A percentile compares a stretch with the other conserved stretches of the same genome.
Conservation (phyloP, 176 grass and related monocot genomes). For the Oryza punctata region DNA sequence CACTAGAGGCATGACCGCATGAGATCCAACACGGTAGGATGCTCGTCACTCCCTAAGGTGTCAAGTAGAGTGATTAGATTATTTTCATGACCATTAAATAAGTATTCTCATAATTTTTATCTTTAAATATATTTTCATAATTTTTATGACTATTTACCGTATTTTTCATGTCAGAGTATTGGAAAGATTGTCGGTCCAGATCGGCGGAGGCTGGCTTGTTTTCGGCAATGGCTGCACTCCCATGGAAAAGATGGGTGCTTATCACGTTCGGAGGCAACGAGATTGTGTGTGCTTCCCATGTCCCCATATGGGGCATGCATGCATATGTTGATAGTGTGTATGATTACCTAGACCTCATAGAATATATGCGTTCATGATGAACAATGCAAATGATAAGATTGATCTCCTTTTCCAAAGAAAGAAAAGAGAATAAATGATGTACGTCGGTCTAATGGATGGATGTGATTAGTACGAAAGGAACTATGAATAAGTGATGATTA, state of each 20-base stretch:
- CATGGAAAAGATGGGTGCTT: background rate
- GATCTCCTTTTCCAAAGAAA: background rate
- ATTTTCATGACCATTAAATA: too few species aligned
- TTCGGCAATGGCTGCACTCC: background rate
- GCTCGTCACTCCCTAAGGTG: too few species aligned
- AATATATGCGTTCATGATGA: constrained; percentile 24
- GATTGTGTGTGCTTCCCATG: background rate
- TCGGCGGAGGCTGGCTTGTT: background rate
- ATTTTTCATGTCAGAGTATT: too few species aligned
- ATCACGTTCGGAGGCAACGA: background rate
- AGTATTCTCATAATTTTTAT: too few species aligned
- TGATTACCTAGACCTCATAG: background rate
- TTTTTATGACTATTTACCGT: too few species aligned
- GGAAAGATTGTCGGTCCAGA: background rate
- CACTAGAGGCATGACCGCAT: too few species aligned
- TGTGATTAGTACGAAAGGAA: background rate
- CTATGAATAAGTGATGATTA: constrained; percentile 3
- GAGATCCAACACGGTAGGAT: too few species aligned
- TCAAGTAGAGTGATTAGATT: too few species aligned
- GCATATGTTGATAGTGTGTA: background rate
- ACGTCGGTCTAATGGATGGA: background rate
- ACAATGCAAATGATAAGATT: background rate
- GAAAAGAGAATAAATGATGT: background rate
- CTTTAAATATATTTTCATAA: too few species aligned
- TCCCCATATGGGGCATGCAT: background rate